Evolutionary conservation across 495 filamentous ascomycete species (phyloP).

Genomic region (Hypoxylon intermedium): DNA sequence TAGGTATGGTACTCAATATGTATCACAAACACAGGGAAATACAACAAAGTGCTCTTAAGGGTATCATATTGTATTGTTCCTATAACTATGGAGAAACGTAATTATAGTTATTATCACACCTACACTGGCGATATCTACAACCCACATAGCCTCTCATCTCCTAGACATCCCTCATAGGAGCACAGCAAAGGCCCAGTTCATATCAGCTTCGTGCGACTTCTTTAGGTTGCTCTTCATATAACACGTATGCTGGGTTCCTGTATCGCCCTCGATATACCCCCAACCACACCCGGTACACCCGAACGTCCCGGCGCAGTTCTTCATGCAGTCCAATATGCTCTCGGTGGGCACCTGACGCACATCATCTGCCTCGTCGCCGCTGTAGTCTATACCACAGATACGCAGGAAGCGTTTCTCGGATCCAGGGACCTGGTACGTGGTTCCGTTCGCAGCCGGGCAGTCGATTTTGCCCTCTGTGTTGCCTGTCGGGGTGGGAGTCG

Average conservation of each 20-base stretch:
- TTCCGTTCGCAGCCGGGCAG: conserved; percentile 55
- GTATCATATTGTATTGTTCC: conserved; percentile 26
- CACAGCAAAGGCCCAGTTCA: conserved; percentile 54
- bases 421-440: conserved; percentile 50
- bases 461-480: conserved; percentile 37
- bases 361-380: conserved; percentile 46
- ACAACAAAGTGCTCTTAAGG: conserved; percentile 1
- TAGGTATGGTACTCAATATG: no score
- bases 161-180: conserved; percentile 28
- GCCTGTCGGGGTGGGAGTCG: conserved; percentile 21
- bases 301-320: conserved; percentile 49
- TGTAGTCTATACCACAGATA: conserved; percentile 55
- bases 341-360: conserved; percentile 46
- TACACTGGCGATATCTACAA: background rate
- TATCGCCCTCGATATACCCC: conserved; percentile 52
- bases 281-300: conserved; percentile 53
- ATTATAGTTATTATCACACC: conserved; percentile 7
- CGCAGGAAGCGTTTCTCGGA: conserved; percentile 52
- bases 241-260: conserved; percentile 47
- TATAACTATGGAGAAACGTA: conserved; percentile 3
- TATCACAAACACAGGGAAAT: no score
- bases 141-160: background rate
- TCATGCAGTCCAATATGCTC: conserved; percentile 54
- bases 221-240: conserved; percentile 53
- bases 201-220: conserved; percentile 40